Evolutionary conservation across 768 basidiomycete species (phyloP), one percentile per base, ranked within the genome.

Genomic region (Clavulina sp.): DNA sequence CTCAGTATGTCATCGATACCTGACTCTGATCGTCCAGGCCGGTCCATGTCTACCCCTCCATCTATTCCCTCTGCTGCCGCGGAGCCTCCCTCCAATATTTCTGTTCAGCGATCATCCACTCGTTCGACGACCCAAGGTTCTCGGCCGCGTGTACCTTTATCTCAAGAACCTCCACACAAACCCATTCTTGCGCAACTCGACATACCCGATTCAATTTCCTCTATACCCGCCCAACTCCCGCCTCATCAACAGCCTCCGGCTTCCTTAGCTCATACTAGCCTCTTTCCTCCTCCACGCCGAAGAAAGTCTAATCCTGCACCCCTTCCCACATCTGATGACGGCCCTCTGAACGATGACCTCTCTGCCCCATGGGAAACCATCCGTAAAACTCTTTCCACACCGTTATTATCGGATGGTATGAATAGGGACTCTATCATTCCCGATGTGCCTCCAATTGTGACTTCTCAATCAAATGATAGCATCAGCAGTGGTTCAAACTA

Each of bases 1-100:
- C 79, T 61, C 30, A 61, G 61, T 44, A 54, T 56, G 53, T 49
- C 51, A 43, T 56, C 55, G 19, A 56, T 56, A 21, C 55, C 55
- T 18, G 26, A 46, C 43, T 9, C 9, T 28, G 26, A 13, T 28
- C 9, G 43, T n/a, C n/a, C n/a, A n/a, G n/a, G n/a, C n/a, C n/a
- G n/a, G n/a, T n/a, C n/a, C n/a, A n/a, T n/a, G n/a, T n/a, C n/a
- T n/a, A n/a, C n/a, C n/a, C n/a, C n/a, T n/a, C n/a, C n/a, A 13
- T 13, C 13, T 28, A 16, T 26, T 9, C 43, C 43, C 43, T 28
- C 43, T 9, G 43, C 13, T 9, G 43, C 26, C 21, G 36, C 13
- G 13, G 36, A 13, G 36, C 26, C 43, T 46, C 43, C 43, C 13
- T 13, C 9, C 13, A 46, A 13, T 46, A 24, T 26, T n/a, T n/a